Conservation (phyloP, 1,284 basidiomycete species). For the Sphagnurus paluster region DNA sequence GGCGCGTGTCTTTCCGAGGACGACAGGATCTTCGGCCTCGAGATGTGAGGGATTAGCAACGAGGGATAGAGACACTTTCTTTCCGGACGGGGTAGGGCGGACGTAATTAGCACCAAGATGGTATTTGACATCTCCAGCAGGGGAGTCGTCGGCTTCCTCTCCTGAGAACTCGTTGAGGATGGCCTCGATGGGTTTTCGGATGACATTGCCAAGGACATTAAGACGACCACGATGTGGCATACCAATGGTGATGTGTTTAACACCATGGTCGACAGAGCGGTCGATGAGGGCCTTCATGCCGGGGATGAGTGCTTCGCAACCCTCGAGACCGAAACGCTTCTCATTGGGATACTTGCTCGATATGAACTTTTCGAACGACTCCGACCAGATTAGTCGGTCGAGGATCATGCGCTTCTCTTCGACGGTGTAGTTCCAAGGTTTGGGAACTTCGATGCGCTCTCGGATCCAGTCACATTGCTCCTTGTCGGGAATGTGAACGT, state of each 20-base stretch:
- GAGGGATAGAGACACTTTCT: constrained; percentile 96
- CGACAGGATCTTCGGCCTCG: constrained; percentile 96
- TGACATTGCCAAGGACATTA: constrained; percentile 98
- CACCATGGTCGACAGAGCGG: constrained; percentile 94
- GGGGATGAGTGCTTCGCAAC: constrained; percentile 96
- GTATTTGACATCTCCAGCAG: constrained; percentile 99
- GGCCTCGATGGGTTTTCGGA: constrained; percentile 97
- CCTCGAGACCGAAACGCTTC: constrained; percentile 99
- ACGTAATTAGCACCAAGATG: constrained; percentile 99
- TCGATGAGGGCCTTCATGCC: constrained; percentile 99
- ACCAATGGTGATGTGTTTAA: constrained; percentile 96
- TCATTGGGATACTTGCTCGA: constrained; percentile 99
- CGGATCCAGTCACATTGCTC: constrained; percentile 99
- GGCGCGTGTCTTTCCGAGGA: constrained; percentile 95
- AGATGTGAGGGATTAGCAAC: constrained; percentile 99
- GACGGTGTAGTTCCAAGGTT: constrained; percentile 97
- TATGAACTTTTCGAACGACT: constrained; percentile 98
- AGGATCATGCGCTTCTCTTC: constrained; percentile 99
- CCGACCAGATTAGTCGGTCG: constrained; percentile 99
- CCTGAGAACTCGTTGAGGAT: constrained; percentile 98
- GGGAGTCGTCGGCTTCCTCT: constrained; percentile 68
- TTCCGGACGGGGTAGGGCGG: constrained; percentile 95
- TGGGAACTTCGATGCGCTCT: constrained; percentile 93
- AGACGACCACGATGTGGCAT: constrained; percentile 99
- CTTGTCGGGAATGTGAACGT: constrained; percentile 98